Conservation (phyloP, 2,329 filamentous ascomycete species). For the Coniochaeta sp. region DNA sequence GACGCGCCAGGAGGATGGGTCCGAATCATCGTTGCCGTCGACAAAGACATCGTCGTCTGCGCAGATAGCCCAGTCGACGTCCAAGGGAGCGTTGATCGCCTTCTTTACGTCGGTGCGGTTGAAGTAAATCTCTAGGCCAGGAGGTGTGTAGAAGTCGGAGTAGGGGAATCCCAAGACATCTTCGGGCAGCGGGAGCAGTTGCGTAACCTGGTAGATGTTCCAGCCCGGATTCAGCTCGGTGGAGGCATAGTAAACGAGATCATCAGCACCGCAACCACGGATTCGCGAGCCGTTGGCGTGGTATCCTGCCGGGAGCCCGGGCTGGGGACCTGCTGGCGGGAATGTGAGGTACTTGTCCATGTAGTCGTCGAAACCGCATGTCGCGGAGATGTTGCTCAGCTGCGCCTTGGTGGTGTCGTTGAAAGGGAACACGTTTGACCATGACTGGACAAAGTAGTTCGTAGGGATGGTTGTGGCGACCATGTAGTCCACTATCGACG, state of each 20-base stretch:
- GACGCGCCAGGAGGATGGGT: constrained; percentile 46
- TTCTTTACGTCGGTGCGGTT: constrained; percentile 61
- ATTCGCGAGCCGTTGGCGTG: constrained; percentile 17
- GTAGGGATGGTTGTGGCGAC: constrained; percentile 36
- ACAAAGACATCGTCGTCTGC: constrained; percentile 25
- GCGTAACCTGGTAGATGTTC: constrained; percentile 66
- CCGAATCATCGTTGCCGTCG: constrained; percentile 38
- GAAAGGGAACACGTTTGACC: constrained; percentile 49
- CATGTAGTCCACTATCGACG: constrained; percentile 39
- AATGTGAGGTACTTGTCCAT: constrained; percentile 54
- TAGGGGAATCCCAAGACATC: constrained; percentile 63
- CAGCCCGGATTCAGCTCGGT: constrained; percentile 65
- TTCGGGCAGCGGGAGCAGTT: constrained; percentile 51
- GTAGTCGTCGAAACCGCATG: constrained; percentile 55
- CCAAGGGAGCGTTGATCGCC: constrained; percentile 62
- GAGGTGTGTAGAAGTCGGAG: constrained; percentile 52
- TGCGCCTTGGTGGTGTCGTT: constrained; percentile 34
- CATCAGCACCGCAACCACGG: constrained; percentile 42
- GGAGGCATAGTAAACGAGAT: constrained; percentile 46
- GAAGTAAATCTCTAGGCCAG: constrained; percentile 58
- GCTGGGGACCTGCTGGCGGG: constrained; percentile 55
- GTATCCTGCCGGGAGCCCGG: constrained; percentile 34
- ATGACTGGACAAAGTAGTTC: constrained; percentile 50
- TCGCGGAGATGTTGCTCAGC: background rate
- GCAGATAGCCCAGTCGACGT: constrained; percentile 35